These are phyloP conservation scores for Xylaria scruposa DNA, from an alignment of 495 filamentous ascomycete genomes.

Conservation along the genomic window DNA sequence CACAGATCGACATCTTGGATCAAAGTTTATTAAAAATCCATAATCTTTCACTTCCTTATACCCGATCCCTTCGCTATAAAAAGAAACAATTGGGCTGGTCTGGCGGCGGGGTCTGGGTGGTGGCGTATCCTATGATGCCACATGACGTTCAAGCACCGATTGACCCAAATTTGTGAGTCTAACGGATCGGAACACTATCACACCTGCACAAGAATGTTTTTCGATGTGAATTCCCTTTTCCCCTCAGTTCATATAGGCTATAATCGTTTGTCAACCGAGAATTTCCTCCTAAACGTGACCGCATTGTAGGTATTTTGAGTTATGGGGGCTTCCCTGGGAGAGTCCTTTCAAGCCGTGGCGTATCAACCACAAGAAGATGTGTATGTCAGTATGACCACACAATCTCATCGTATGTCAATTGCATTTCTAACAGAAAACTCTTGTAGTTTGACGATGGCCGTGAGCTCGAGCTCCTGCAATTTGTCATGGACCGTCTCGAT, in stretches of 20 bases:
- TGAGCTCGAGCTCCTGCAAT: conserved; percentile 75
- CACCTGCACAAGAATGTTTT: not conserved
- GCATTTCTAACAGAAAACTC: not conserved
- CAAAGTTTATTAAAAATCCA: not conserved
- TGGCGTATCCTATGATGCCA: conserved; percentile 23
- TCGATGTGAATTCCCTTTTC: not conserved
- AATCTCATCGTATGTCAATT: not conserved
- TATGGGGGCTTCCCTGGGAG: conserved; percentile 35
- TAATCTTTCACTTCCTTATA: not conserved
- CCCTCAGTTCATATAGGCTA: not conserved
- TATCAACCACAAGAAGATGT: conserved; percentile 34
- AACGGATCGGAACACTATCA: not conserved
- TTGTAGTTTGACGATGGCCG: conserved; percentile 69
- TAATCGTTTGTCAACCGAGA: not conserved
- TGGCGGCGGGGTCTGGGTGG: not conserved
- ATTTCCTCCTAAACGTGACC: not conserved
- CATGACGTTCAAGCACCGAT: conserved; percentile 39
- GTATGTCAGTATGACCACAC: conserved; percentile 31
- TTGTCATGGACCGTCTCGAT: conserved; percentile 63
- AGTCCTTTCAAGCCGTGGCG: conserved; percentile 27
- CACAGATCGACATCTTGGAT: not conserved
- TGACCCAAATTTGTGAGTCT: not conserved
- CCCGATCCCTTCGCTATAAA: not conserved
- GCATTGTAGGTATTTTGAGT: conserved; percentile 30
- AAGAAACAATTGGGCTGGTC: not conserved